phyloP scores from a whole-genome alignment of 2,329 filamentous ascomycete genomes.

The Pseudogymnoascus sp. region DNA sequence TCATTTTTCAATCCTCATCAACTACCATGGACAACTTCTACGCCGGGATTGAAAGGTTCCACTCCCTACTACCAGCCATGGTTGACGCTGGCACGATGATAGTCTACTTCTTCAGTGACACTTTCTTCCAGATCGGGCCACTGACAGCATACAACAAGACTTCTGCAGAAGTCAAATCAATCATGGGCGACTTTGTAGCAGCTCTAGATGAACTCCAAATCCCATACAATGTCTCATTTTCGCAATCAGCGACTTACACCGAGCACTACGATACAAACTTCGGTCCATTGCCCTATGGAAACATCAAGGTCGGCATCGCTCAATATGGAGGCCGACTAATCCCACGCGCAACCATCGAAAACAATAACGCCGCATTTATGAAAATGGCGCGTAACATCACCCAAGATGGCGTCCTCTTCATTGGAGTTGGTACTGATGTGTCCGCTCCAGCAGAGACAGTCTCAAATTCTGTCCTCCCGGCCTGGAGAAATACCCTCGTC shows the following conservation, averaged over 20 bases:
- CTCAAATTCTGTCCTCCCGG: constrained; percentile 35
- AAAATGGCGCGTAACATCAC: constrained; percentile 29
- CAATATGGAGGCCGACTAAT: constrained; percentile 39
- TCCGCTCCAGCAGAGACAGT: constrained; percentile 14
- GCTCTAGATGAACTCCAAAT: constrained; percentile 34
- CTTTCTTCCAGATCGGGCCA: constrained; percentile 40
- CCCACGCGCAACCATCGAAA: constrained; percentile 29
- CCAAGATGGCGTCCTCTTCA: constrained; percentile 28
- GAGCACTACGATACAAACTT: constrained; percentile 29
- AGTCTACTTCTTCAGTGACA: constrained; percentile 42
- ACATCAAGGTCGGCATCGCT: constrained; percentile 24
- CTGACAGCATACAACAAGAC: constrained; percentile 43
- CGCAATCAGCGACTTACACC: constrained; percentile 19
- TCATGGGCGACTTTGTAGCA: constrained; percentile 40
- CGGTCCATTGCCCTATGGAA: constrained; percentile 25
- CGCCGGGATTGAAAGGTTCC: constrained; percentile 40
- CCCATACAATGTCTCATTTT: constrained; percentile 23
- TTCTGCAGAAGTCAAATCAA: constrained; percentile 33
- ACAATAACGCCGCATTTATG: constrained; percentile 19
- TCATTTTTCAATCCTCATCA: constrained; percentile 34
- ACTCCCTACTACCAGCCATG: constrained; percentile 37
- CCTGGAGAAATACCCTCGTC: constrained; percentile 34
- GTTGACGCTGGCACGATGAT: constrained; percentile 43
- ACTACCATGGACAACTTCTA: constrained; percentile 40
- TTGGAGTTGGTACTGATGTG: constrained; percentile 30